phyloP scores from a whole-genome alignment of 305 asterid species.

The Ruellia speciosa region DNA sequence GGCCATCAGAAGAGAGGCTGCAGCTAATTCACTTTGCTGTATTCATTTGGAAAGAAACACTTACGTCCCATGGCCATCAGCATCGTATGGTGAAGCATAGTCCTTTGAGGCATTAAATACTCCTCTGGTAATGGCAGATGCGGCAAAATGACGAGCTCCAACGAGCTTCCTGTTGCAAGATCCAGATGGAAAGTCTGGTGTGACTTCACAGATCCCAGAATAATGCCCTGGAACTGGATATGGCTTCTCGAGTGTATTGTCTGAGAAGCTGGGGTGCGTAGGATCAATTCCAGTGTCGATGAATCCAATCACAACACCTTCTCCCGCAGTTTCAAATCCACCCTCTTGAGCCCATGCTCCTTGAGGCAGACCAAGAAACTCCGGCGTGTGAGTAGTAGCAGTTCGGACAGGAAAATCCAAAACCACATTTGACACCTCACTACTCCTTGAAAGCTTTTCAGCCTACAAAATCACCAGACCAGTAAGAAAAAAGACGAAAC shows the following conservation, averaged over 20 bases:
- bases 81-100: conserved; percentile 93
- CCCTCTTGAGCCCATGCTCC: conserved; percentile 97
- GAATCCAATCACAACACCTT: conserved; percentile 88
- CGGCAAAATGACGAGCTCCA: conserved; percentile 98
- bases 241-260: conserved; percentile 46
- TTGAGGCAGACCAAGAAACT: conserved; percentile 84
- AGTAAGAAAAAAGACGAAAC: not conserved
- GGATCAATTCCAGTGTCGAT: conserved; percentile 97
- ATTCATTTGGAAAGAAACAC: conserved; percentile 24
- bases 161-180: conserved; percentile 95
- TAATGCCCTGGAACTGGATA: conserved; percentile 82
- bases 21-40: not conserved
- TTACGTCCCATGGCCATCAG: conserved; percentile 98
- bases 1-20: too few relatives aligned
- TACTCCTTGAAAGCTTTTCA: conserved; percentile 55
- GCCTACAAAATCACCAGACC: conserved; percentile 50
- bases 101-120: conserved; percentile 88
- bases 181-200: conserved; percentile 90
- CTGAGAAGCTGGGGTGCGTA: conserved; percentile 83
- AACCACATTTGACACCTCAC: conserved; percentile 69
- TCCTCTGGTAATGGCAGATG: conserved; percentile 96
- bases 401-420: conserved; percentile 80
- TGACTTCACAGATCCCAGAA: conserved; percentile 94
- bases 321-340: conserved; percentile 89
- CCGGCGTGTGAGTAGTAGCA: conserved; percentile 90